Percentiles rank a stretch among this genome's conserved stretches.
These are phyloP conservation scores for Phytopythium aichiense DNA, from an alignment of 352 stramenopile species.

Conservation along the genomic window DNA sequence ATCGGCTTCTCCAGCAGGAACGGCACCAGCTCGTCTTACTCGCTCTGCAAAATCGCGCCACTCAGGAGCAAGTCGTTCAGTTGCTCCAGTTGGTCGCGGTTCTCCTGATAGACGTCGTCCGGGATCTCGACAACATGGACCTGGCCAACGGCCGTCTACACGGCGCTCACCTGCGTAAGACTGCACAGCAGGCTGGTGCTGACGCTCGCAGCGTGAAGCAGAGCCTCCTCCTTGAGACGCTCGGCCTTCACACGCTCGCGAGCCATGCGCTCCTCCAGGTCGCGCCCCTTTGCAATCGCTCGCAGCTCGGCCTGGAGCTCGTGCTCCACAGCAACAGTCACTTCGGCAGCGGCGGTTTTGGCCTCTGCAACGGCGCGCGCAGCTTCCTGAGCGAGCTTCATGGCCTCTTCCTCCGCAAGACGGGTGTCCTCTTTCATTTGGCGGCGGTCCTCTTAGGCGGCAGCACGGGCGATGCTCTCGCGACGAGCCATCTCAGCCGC, in stretches of 20 bases:
- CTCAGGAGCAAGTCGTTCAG: slow-evolving; percentile 82
- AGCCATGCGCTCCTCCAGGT: slow-evolving; percentile 53
- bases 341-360: slow-evolving; percentile 66
- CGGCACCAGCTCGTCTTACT: slow-evolving; percentile 87
- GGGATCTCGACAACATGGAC: slow-evolving; percentile 84
- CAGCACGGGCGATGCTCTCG: slow-evolving; percentile 50
- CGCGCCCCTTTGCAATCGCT: slow-evolving; percentile 69
- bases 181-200: too few species aligned
- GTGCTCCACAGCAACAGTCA: slow-evolving; percentile 67
- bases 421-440: slow-evolving; percentile 71
- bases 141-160: too few species aligned
- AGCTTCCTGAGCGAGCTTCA: slow-evolving; percentile 50
- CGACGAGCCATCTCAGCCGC: slow-evolving; percentile 52
- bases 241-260: slow-evolving; percentile 48
- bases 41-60: slow-evolving; percentile 73
- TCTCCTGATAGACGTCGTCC: slow-evolving; percentile 78
- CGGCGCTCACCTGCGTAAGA: too few species aligned
- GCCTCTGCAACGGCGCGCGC: slow-evolving; percentile 54
- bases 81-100: slow-evolving; percentile 82
- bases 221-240: too few species aligned
- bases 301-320: slow-evolving; percentile 79
- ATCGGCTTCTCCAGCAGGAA: slow-evolving; percentile 75
- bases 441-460: slow-evolving; percentile 53
- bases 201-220: too few species aligned
- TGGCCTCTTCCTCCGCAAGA: slow-evolving; percentile 58